phyloP scores from a whole-genome alignment of 2,329 filamentous ascomycete species.

The Microcyclospora pomicola region DNA sequence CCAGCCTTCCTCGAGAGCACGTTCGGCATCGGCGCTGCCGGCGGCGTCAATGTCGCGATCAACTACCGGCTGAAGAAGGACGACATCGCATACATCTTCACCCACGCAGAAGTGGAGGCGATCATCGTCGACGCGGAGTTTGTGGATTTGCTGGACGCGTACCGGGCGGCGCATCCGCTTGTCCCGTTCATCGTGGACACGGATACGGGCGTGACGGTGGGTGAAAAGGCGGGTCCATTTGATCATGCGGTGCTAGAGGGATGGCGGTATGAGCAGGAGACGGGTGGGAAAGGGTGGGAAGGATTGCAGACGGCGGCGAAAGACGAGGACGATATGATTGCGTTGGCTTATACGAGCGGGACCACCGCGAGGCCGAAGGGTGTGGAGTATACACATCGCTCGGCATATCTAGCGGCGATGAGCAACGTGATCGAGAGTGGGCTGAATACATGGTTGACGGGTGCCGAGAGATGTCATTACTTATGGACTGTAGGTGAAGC shows the following conservation, averaged over 20 bases:
- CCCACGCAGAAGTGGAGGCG: conserved; percentile 70
- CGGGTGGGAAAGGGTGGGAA: conserved; percentile 58
- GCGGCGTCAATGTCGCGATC: conserved; percentile 60
- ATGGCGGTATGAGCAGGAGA: conserved; percentile 53
- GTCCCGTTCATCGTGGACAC: conserved; percentile 67
- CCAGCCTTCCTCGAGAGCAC: conserved; percentile 86
- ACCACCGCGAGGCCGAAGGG: conserved; percentile 89
- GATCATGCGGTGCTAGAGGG: conserved; percentile 75
- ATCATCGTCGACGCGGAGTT: conserved; percentile 84
- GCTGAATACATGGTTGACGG: conserved; percentile 41
- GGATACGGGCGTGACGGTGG: conserved; percentile 67
- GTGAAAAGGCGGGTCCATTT: conserved; percentile 63
- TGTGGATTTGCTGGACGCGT: conserved; percentile 52
- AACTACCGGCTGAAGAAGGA: conserved; percentile 67
- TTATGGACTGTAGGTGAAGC: conserved; percentile 12
- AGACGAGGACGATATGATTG: conserved; percentile 69
- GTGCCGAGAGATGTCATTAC: conserved; percentile 42
- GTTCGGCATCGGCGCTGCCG: conserved; percentile 73
- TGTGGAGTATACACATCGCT: conserved; percentile 80
- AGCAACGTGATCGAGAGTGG: conserved; percentile 82
- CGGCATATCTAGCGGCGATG: conserved; percentile 64
- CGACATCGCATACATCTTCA: conserved; percentile 83
- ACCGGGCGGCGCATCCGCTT: conserved; percentile 43
- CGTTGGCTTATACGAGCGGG: conserved; percentile 85
- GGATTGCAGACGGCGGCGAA: conserved; percentile 55